Evolutionary conservation across 2,329 filamentous ascomycete genomes (phyloP), one percentile per base, ranked within the genome.

Genomic region (Trichoderma simmonsii): DNA sequence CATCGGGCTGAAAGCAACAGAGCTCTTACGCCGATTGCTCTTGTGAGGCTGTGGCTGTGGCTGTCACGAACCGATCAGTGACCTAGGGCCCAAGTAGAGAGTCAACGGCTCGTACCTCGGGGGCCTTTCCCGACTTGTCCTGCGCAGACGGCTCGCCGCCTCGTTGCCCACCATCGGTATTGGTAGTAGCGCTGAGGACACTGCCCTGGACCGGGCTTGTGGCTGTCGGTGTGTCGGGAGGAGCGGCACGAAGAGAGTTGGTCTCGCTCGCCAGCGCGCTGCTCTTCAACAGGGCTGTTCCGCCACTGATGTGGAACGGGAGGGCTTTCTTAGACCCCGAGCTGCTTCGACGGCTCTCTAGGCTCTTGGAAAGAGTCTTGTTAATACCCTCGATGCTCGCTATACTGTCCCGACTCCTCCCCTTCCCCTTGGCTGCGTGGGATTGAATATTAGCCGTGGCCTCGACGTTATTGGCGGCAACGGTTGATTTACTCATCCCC

Each of bases 281-380:
- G 67, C 85, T 86, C 78, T 86, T 87, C 43, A 84, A 76, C 66
- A 83, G 72, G 12, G 79, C 79, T 6, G 83, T 82, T n/a, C 82
- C 79, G 15, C 82, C 81, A n/a, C 66, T 54, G 4, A 83, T 80
- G 48, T 84, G 82, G 74, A 89, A 86, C 2, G 88, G 89, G 11
- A 90, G 81, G 43, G 92, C 91, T 79, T 94, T 95, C 82, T 92
- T 95, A 72, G 93, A 97, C 69, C 88, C 92, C 15, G 92, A 93
- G 81, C 95, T 98, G 79, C 93, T 97, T 57, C 95, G 91, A 67
- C 95, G 90, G 81, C 93, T 97, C 80, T 98, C 95, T 30, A 98
- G 88, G 80, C 93, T 97, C 83, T 93, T 97, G 72, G 91, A 95
- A 15, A 95, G 84, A 6, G 91, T 93, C 82, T 91, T 92, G 77